These are phyloP conservation scores for Leptographium lundbergii DNA, from an alignment of 2,329 filamentous ascomycete genomes.

Conservation along the genomic window DNA sequence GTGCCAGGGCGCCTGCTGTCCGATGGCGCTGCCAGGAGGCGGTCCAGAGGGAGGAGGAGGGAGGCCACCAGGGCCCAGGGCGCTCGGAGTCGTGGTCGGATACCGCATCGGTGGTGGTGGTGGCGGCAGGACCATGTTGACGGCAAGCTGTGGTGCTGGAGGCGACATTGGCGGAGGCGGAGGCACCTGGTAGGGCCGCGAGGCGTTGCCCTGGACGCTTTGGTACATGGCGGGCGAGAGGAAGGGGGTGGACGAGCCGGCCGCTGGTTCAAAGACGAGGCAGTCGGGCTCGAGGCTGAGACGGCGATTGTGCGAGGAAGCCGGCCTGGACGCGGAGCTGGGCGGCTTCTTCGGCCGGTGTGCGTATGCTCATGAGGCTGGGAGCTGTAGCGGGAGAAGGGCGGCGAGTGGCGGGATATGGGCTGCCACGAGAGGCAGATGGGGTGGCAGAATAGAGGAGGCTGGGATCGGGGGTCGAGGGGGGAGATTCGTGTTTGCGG, in stretches of 20 bases:
- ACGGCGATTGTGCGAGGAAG: neutral
- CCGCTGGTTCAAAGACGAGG: neutral
- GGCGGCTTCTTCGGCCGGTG: neutral
- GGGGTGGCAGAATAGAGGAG: neutral
- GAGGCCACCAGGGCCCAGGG: conserved; percentile 20
- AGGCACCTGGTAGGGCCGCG: conserved; percentile 41
- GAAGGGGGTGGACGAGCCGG: neutral
- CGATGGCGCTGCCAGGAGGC: conserved; percentile 32
- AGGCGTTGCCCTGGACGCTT: conserved; percentile 38
- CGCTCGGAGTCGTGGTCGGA: conserved; percentile 27
- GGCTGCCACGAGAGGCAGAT: neutral
- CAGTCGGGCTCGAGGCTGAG: neutral
- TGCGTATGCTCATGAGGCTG: neutral
- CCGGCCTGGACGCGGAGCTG: neutral
- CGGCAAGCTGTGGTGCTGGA: conserved; percentile 28
- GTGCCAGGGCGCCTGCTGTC: conserved; percentile 35
- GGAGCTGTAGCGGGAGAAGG: neutral
- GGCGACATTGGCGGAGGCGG: conserved; percentile 44
- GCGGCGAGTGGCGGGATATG: neutral
- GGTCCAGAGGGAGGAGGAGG: conserved; percentile 44
- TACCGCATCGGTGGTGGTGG: conserved; percentile 40
- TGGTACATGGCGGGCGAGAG: conserved; percentile 36
- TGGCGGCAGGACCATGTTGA: conserved; percentile 39
- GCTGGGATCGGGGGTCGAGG: neutral
- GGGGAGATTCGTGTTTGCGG: neutral